Percentiles rank a stretch among this genome's conserved stretches.
Evolutionary conservation across 164 flowering plant species (phyloP).

Genomic region (Chimonanthus salicifolius): DNA sequence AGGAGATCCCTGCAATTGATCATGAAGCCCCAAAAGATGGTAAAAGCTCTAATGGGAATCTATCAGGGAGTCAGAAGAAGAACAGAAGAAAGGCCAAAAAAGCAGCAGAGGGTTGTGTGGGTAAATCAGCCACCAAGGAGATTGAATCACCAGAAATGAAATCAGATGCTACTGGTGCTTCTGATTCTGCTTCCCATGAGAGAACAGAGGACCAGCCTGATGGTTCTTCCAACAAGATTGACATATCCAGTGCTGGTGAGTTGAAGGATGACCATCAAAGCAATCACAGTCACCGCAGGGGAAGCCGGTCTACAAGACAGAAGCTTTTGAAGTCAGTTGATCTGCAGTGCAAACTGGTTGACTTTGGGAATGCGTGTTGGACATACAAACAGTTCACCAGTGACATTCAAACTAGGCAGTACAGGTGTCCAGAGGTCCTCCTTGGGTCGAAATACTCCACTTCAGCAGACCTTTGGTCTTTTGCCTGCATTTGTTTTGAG

Average conservation of each 20-base stretch:
- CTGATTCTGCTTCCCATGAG: constrained; percentile 18
- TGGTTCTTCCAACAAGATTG: constrained; percentile 20
- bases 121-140: constrained; percentile 42
- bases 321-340: constrained; percentile 61
- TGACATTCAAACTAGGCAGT: constrained; percentile 82
- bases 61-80: constrained; percentile 72
- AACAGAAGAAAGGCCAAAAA: constrained; percentile 66
- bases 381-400: constrained; percentile 80
- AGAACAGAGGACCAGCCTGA: constrained; percentile 24
- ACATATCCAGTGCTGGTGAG: constrained; percentile 23
- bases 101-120: constrained; percentile 67
- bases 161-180: constrained; percentile 15
- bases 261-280: constrained; percentile 22
- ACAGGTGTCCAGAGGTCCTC: constrained; percentile 75
- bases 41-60: constrained; percentile 52
- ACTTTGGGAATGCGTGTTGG: constrained; percentile 98
- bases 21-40: constrained; percentile 33
- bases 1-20: constrained; percentile 36
- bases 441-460: constrained; percentile 88
- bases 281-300: constrained; percentile 40
- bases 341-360: constrained; percentile 79
- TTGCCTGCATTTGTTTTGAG: constrained; percentile 96
- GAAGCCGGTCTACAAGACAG: constrained; percentile 56
- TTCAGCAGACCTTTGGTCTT: constrained; percentile 88
- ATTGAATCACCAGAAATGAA: constrained; percentile 28